phyloP scores from a whole-genome alignment of 768 basidiomycete species.

The Mycena floridula region DNA sequence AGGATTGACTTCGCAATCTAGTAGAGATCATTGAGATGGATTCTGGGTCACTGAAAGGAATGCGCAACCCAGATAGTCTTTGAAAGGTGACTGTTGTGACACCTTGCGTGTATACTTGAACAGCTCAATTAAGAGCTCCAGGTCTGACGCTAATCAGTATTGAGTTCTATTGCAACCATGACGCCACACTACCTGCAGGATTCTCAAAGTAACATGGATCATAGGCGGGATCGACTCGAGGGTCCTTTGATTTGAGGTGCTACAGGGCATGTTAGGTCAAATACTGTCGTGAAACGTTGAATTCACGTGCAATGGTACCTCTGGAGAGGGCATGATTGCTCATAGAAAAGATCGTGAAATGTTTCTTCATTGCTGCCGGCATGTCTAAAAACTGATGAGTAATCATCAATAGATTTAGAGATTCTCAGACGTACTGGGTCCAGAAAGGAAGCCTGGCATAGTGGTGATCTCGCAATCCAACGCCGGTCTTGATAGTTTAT shows the following conservation, averaged over 20 bases:
- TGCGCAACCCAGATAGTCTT: neutral
- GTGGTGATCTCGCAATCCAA: conserved; percentile 16
- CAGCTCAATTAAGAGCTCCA: neutral
- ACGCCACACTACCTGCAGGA: no score
- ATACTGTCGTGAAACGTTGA: neutral
- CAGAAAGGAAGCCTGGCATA: conserved; percentile 27
- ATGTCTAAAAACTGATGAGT: no score
- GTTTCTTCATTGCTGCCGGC: no score
- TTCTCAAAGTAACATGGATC: conserved; percentile 18
- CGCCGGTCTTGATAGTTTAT: neutral
- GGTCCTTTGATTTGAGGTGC: conserved; percentile 12
- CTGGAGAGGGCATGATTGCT: conserved; percentile 28
- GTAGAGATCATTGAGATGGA: neutral
- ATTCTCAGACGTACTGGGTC: no score
- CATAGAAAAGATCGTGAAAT: conserved; percentile 8
- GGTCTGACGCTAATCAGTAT: no score
- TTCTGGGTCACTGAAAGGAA: neutral
- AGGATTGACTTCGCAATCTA: neutral
- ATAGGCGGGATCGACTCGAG: conserved; percentile 9
- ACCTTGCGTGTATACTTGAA: neutral
- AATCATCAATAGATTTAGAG: no score
- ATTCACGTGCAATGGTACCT: conserved; percentile 27
- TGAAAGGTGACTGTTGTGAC: neutral
- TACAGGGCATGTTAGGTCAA: neutral
- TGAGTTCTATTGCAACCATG: no score